Evolutionary conservation across 805 yeast genomes (phyloP).

Genomic region (Yarrowia hollandica): DNA sequence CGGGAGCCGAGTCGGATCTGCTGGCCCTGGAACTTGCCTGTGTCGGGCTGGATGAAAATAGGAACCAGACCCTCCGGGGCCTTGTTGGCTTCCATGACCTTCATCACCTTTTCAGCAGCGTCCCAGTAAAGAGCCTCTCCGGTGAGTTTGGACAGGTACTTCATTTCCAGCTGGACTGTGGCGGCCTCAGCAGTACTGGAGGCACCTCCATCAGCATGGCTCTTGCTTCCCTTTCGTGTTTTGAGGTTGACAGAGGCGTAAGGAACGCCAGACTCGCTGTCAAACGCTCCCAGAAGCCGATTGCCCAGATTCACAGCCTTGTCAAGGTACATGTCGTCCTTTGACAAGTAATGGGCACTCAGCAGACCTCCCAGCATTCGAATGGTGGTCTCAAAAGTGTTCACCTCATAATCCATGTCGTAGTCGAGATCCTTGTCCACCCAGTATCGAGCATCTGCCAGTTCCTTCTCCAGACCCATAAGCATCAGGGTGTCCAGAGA

Average conservation of each 20-base stretch:
- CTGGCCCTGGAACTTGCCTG: conserved; percentile 65
- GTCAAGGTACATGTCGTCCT: conserved; percentile 69
- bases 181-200: conserved; percentile 89
- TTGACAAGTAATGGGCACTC: conserved; percentile 72
- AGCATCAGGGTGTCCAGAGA: conserved; percentile 77
- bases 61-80: conserved; percentile 80
- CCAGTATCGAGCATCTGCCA: conserved; percentile 69
- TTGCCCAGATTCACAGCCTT: conserved; percentile 81
- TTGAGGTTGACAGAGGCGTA: conserved; percentile 73
- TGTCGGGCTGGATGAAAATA: conserved; percentile 70
- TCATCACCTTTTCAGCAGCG: conserved; percentile 70
- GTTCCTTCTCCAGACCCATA: conserved; percentile 67
- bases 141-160: conserved; percentile 74
- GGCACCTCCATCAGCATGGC: conserved; percentile 71
- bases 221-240: conserved; percentile 59
- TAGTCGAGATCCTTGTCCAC: conserved; percentile 67
- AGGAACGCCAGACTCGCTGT: conserved; percentile 68
- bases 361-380: conserved; percentile 92
- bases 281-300: conserved; percentile 67
- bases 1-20: conserved; percentile 82
- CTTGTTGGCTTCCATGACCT: conserved; percentile 62
- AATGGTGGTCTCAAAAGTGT: conserved; percentile 90
- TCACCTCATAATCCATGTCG: conserved; percentile 71
- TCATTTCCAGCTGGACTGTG: conserved; percentile 83
- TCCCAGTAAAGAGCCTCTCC: conserved; percentile 81